Evolutionary conservation across 192 early-diverging fungal genomes (phyloP).

Genomic region (Backusella macrospora): DNA sequence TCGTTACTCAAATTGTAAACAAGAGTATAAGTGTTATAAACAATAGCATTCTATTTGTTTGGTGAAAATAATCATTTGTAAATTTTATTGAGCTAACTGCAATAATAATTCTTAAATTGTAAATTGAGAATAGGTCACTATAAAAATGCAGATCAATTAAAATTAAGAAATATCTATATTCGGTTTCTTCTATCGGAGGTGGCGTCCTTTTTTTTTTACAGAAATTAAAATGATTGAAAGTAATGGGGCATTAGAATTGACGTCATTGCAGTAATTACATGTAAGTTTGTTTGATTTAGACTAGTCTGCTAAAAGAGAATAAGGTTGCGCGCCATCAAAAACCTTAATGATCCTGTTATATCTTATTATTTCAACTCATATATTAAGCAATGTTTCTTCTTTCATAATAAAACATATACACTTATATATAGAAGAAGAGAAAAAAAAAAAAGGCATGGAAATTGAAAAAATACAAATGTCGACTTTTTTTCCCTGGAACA

Average conservation of each 20-base stretch:
- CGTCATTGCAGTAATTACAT: not conserved
- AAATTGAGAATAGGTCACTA: not conserved
- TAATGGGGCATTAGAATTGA: not conserved
- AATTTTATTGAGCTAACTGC: not conserved
- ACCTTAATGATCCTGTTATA: too few species aligned
- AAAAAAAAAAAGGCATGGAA: not conserved
- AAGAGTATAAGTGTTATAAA: not conserved
- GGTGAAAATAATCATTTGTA: not conserved
- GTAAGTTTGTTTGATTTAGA: slow-evolving; percentile 11
- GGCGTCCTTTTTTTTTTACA: not conserved
- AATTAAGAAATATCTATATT: not conserved
- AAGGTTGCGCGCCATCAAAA: not conserved
- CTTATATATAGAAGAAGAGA: too few species aligned
- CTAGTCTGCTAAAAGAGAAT: not conserved
- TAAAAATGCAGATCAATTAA: not conserved
- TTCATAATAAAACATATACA: too few species aligned
- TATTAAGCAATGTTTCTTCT: too few species aligned
- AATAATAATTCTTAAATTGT: not conserved
- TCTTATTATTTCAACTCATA: not conserved
- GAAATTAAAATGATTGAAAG: not conserved
- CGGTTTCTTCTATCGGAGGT: not conserved
- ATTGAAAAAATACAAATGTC: not conserved
- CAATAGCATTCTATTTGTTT: not conserved
- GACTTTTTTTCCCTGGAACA: not conserved
- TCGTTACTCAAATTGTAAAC: slow-evolving; percentile 2